Evolutionary conservation across 1,284 basidiomycete species (phyloP).

Genomic region (Afroboletus lepidellus): DNA sequence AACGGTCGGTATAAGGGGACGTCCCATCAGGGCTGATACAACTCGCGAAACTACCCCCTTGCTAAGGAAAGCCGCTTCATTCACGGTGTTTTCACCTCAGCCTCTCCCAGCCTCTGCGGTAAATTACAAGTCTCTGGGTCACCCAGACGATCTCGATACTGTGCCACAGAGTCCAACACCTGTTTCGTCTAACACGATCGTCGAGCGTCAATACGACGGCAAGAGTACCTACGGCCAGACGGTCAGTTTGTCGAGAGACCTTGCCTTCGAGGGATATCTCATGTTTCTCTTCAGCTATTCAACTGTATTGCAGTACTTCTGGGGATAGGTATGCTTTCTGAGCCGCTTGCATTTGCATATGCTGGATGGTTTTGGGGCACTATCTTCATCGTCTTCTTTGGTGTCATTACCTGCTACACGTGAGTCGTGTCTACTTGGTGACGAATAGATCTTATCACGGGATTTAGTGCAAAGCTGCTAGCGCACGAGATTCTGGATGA

Average conservation of each 20-base stretch:
- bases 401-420: constrained; percentile 85
- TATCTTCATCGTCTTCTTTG: constrained; percentile 74
- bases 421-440: constrained; percentile 39
- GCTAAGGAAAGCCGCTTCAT: constrained; percentile 41
- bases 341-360: constrained; percentile 85
- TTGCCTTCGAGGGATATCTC: background rate
- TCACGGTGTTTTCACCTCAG: constrained; percentile 25
- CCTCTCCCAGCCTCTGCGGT: background rate
- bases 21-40: background rate
- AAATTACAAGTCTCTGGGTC: background rate
- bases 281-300: constrained; percentile 60
- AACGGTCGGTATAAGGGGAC: constrained; percentile 43
- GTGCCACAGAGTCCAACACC: constrained; percentile 2
- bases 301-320: constrained; percentile 86
- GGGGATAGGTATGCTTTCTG: constrained; percentile 88
- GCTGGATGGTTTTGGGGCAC: constrained; percentile 85
- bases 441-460: constrained; percentile 2
- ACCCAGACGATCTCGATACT: background rate
- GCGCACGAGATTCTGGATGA: constrained; percentile 74
- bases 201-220: constrained; percentile 41
- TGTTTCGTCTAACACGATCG: constrained; percentile 15
- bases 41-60: constrained; percentile 41
- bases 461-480: constrained; percentile 76
- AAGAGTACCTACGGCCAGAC: constrained; percentile 83
- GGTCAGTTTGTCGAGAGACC: constrained; percentile 44